These are phyloP conservation scores for Groenewaldozyma sp. DNA, from an alignment of 1,139 yeast species.

Conservation along the genomic window DNA sequence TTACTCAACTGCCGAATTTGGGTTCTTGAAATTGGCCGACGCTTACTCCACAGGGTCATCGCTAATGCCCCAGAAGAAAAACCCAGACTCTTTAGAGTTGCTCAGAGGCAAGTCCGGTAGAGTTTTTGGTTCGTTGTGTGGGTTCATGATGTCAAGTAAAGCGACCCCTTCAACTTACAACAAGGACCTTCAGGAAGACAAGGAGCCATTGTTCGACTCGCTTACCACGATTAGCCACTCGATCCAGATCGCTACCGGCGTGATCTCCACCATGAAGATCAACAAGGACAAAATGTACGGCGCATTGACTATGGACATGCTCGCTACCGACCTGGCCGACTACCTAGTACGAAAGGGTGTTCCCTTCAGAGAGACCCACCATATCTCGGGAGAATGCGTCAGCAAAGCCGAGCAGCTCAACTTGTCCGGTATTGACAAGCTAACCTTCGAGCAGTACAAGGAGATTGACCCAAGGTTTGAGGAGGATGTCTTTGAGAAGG, in stretches of 20 bases:
- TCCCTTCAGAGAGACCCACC: conserved; percentile 98
- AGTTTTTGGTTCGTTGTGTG: conserved; percentile 89
- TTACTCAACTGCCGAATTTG: conserved; percentile 96
- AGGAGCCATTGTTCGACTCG: conserved; percentile 92
- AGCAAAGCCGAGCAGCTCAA: conserved; percentile 73
- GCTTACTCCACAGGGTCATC: conserved; percentile 98
- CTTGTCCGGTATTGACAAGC: conserved; percentile 69
- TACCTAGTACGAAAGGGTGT: conserved; percentile 95
- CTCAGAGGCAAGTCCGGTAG: conserved; percentile 96
- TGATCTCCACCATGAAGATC: conserved; percentile 72
- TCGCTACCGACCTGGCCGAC: conserved; percentile 97
- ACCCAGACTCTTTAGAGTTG: conserved; percentile 91
- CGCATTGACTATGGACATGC: conserved; percentile 96
- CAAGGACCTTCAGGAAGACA: conserved; percentile 98
- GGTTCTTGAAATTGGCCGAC: conserved; percentile 85
- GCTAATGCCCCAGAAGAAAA: conserved; percentile 97
- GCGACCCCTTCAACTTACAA: conserved; percentile 96
- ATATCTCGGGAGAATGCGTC: conserved; percentile 96
- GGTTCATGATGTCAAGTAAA: conserved; percentile 91
- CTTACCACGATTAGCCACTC: conserved; percentile 89
- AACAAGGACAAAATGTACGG: conserved; percentile 67
- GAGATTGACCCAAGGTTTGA: conserved; percentile 71
- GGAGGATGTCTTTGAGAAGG: conserved; percentile 69
- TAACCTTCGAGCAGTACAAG: conserved; percentile 68
- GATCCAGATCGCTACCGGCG: conserved; percentile 90